Evolutionary conservation across 139 green algal species (phyloP), one percentile per base, ranked within the genome.

Genomic region (Klebsormidium nitens): DNA sequence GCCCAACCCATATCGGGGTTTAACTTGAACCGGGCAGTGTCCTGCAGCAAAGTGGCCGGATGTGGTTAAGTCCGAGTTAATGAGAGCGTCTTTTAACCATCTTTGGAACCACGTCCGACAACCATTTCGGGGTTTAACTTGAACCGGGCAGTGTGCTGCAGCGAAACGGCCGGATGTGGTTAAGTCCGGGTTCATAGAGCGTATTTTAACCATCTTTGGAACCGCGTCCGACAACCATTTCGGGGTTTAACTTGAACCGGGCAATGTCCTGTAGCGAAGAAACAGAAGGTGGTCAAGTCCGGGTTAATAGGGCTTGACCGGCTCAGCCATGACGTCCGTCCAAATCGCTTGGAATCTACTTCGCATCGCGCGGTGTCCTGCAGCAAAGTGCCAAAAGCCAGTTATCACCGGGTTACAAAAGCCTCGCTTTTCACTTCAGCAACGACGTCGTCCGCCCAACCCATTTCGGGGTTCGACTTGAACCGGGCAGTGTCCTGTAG

Each of bases 11-110:
- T 31, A 31, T 6, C 1, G 64, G 37, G 19, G 1, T 35, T 4
- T 47, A 77, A 29, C 32, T 64, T 71, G 36, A 77, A 77, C 35
- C 70, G 46, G 1, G 65, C 67, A 3, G 70, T 77, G 31, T 77
- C 70, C 28, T 44, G 47, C 8, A 61, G 62, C 5, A 58, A 67
- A 8, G 70, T 77, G 5, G 63, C 70, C 40, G n/a, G 37, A 34
- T 67, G 64, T 36, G 34, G 3, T 28, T 44, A 29, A 11, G 6
- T 59, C 39, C 23, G 46, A 55, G 23, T 55, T 23, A 31, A 23
- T 55, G 46, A 23, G 23, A 55, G 23, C 46, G 23, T 23, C 46
- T 55, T 23, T 55, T 23, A 55, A 55, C 23, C 46, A 23, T 23
- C 46, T 55, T 55, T 23, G 46, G 23, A 23, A 55, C 59, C n/a